A percentile compares a stretch with the other conserved stretches of the same genome.
These are phyloP conservation scores for Verticillium zaregamsianum DNA, from an alignment of 2,329 filamentous ascomycete species.

Conservation along the genomic window DNA sequence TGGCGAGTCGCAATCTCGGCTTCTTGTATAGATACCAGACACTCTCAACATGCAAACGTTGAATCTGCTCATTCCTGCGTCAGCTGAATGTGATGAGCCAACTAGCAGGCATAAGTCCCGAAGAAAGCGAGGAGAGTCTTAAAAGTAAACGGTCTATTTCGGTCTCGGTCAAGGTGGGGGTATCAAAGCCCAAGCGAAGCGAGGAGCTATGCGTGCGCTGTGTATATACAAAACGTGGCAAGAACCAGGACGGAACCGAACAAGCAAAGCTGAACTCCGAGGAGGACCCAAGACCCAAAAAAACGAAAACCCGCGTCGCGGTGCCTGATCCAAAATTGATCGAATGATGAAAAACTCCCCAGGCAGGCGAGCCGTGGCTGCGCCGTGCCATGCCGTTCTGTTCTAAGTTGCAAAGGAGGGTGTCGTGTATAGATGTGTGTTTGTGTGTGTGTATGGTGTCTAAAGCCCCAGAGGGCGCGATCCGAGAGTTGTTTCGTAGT, in stretches of 20 bases:
- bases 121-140: neutral
- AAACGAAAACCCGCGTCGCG: neutral
- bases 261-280: neutral
- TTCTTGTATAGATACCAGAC: neutral
- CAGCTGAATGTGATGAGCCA: no score
- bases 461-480: neutral
- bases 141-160: neutral
- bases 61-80: neutral
- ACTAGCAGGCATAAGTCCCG: neutral
- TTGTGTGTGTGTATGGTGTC: neutral
- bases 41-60: neutral
- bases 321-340: neutral
- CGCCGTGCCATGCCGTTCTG: neutral
- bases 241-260: neutral
- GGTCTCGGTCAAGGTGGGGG: neutral
- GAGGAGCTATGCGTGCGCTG: neutral
- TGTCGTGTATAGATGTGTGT: neutral
- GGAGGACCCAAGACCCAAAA: neutral
- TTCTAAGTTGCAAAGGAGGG: neutral
- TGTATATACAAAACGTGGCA: neutral
- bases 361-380: neutral
- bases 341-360: neutral
- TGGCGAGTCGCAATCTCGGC: neutral
- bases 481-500: neutral
- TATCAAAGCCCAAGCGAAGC: neutral